These are phyloP conservation scores for Penicillium sp. DNA, from an alignment of 2,329 filamentous ascomycete genomes.

Conservation along the genomic window DNA sequence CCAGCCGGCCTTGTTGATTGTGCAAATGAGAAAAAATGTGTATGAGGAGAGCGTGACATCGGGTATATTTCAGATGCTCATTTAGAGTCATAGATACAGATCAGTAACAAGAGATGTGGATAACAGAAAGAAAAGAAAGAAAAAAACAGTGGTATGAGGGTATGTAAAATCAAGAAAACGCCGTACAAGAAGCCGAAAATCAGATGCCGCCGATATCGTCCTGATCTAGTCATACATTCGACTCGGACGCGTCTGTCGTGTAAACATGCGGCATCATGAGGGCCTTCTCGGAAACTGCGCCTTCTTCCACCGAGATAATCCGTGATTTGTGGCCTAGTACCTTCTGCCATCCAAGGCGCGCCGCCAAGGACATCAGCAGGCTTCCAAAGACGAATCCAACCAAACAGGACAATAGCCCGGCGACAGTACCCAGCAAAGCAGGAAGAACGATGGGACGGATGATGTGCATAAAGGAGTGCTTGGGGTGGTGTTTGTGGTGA, in stretches of 20 bases:
- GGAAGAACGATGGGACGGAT: constrained; percentile 42
- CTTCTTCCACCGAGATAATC: constrained; percentile 13
- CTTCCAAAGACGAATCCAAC: constrained; percentile 41
- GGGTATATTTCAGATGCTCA: neutral
- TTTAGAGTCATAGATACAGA: neutral
- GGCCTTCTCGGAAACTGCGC: constrained; percentile 18
- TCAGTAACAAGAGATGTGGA: neutral
- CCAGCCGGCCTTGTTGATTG: constrained; percentile 32
- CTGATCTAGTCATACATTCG: neutral
- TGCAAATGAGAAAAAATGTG: neutral
- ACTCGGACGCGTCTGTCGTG: constrained; percentile 3
- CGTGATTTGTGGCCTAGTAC: neutral
- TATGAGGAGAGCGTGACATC: rapidly evolving
- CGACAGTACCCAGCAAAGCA: constrained; percentile 38
- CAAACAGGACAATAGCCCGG: constrained; percentile 40
- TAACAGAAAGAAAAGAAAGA: neutral
- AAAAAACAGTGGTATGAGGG: neutral
- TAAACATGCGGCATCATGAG: constrained; percentile 14
- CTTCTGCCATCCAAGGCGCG: constrained; percentile 9
- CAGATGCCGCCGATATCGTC: constrained; percentile 1
- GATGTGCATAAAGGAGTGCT: constrained; percentile 26
- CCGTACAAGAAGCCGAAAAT: neutral
- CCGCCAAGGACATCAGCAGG: constrained; percentile 17
- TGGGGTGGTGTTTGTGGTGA: constrained; percentile 16
- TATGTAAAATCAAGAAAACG: neutral